Percentiles rank a stretch among this genome's conserved stretches.
phyloP scores from a whole-genome alignment of 345 rosid genomes.

The Eucalyptus curtisii region DNA sequence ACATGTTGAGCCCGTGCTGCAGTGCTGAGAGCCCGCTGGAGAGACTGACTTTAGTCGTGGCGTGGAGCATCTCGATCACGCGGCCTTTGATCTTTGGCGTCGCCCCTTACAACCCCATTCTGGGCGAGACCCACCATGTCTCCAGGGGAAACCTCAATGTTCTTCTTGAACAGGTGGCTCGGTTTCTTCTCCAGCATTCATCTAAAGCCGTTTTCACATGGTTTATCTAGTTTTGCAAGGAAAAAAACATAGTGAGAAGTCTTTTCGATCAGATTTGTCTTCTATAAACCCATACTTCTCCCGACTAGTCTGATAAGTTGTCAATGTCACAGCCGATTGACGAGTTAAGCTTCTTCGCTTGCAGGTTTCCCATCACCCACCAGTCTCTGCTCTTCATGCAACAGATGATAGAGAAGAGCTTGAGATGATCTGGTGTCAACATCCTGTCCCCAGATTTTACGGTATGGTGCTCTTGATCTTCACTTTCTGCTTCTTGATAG shows the following conservation, averaged over 20 bases:
- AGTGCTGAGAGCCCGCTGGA: slow-evolving; percentile 30
- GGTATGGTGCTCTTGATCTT: slow-evolving; percentile 15
- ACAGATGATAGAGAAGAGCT: slow-evolving; percentile 40
- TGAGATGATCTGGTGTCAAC: slow-evolving; percentile 60
- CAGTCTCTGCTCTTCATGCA: slow-evolving; percentile 75
- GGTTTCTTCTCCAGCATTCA: background rate
- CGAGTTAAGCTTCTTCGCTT: background rate
- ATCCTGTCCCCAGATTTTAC: slow-evolving; percentile 48
- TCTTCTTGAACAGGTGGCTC: slow-evolving; percentile 58
- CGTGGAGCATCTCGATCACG: slow-evolving; percentile 56
- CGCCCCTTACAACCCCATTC: slow-evolving; percentile 75
- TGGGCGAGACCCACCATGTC: slow-evolving; percentile 93
- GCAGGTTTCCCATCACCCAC: slow-evolving; percentile 88
- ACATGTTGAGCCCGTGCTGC: slow-evolving; percentile 36
- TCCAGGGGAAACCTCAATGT: slow-evolving; percentile 53
- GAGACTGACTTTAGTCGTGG: slow-evolving; percentile 39
- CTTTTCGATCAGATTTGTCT: background rate
- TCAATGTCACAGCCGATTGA: background rate
- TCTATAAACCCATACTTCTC: background rate
- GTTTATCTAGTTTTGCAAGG: background rate
- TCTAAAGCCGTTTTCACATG: background rate
- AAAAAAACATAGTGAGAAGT: background rate
- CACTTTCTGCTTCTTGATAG: background rate
- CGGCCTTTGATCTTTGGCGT: slow-evolving; percentile 54
- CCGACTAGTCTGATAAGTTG: no score